Conservation (phyloP, 106 monocot species). For the Apostasia shenzhenica region DNA sequence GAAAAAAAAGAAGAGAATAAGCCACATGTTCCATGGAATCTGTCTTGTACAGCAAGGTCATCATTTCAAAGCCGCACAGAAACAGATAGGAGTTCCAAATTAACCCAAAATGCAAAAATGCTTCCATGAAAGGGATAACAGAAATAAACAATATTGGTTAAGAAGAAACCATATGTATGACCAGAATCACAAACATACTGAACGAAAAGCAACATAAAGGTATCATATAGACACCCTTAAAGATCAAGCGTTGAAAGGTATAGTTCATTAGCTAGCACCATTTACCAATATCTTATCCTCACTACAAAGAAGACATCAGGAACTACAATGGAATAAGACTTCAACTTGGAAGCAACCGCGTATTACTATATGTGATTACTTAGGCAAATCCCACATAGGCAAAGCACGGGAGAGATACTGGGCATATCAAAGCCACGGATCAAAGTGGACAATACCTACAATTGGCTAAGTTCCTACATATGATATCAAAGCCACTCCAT, state of each 20-base stretch:
- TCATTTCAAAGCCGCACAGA: background rate
- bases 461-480: too few relatives aligned
- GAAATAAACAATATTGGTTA: background rate
- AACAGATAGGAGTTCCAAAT: too few relatives aligned
- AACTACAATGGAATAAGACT: too few relatives aligned
- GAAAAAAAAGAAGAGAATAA: background rate
- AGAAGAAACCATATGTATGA: background rate
- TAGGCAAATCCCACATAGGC: too few relatives aligned
- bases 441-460: too few relatives aligned
- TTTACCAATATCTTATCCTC: background rate
- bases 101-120: too few relatives aligned
- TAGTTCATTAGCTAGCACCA: background rate
- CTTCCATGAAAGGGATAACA: background rate
- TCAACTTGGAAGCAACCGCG: too few relatives aligned
- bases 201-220: background rate
- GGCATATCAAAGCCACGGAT: too few relatives aligned
- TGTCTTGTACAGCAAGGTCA: background rate
- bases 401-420: too few relatives aligned
- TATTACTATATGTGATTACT: too few relatives aligned
- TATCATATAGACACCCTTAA: too few relatives aligned
- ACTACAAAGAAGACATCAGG: background rate
- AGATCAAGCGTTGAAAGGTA: background rate
- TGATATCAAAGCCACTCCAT: too few relatives aligned
- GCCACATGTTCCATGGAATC: background rate
- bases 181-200: background rate